Percentiles rank a stretch among this genome's conserved stretches.
phyloP scores from a whole-genome alignment of 768 basidiomycete genomes.

The Gautieria morchelliformis region DNA sequence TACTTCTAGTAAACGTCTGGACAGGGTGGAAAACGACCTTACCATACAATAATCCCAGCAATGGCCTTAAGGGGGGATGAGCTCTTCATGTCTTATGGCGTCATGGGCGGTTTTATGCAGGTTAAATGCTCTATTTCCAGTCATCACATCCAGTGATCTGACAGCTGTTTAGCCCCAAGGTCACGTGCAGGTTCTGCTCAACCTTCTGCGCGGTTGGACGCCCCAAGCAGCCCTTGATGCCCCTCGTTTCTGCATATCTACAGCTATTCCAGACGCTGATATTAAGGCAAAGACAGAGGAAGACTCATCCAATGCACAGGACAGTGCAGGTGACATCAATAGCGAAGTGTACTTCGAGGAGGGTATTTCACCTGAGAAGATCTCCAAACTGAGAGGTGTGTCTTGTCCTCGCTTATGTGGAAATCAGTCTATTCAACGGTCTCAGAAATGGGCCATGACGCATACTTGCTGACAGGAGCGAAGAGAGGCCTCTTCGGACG shows the following conservation, averaged over 20 bases:
- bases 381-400: slow-evolving; percentile 58
- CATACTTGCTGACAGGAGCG: slow-evolving; percentile 51
- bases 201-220: slow-evolving; percentile 79
- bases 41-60: slow-evolving; percentile 94
- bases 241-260: slow-evolving; percentile 92
- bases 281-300: slow-evolving; percentile 25
- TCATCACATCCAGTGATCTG: neutral
- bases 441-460: slow-evolving; percentile 85
- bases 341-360: slow-evolving; percentile 89
- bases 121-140: slow-evolving; percentile 19
- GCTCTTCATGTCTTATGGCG: slow-evolving; percentile 80
- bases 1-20: neutral
- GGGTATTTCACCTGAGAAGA: slow-evolving; percentile 51
- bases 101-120: slow-evolving; percentile 92
- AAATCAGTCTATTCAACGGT: neutral
- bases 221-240: slow-evolving; percentile 88
- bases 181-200: slow-evolving; percentile 89
- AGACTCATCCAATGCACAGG: neutral
- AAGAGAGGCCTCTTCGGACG: slow-evolving; percentile 62
- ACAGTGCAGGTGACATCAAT: slow-evolving; percentile 54
- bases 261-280: slow-evolving; percentile 59
- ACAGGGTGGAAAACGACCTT: slow-evolving; percentile 74
- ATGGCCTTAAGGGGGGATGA: slow-evolving; percentile 71
- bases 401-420: neutral
- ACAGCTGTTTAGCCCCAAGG: slow-evolving; percentile 66